Base-by-base conservation (phyloP, 2,329 filamentous ascomycete species). In the Phyllosticta citrichinensis region DNA sequence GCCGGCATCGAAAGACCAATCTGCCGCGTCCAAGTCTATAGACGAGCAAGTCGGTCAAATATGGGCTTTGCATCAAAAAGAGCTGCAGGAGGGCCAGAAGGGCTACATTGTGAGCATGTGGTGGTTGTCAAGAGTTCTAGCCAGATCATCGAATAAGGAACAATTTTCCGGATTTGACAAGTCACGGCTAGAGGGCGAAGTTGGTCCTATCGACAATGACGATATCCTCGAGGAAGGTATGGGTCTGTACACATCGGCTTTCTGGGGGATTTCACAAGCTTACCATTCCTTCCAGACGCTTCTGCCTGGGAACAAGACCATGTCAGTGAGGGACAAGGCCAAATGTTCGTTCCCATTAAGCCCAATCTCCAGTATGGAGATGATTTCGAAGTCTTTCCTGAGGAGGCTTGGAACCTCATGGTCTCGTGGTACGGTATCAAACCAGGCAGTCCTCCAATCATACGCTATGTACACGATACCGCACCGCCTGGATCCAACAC, bases 121-220 rank as follows among this genome's bases (percentile, higher is more conserved):
- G 62, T 97, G 94, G 94, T 80, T 97, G 35, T 80, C 82, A 61
- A 83, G 84, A 62, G 89, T 94, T 2, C 78, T 87, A 62, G 82
- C 87, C 24, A 80, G 89, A 60, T 83, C 83, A 56, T 79, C 82
- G 9, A 81, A 84, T n/a, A 73, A 19, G 54, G 57, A 61, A 56
- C 60, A 53, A 50, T 58, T 57, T 25, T 20, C 79, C 81, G 64
- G 80, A 83, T 57, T 77, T 75, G 77, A 81, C 63, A 88, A 88
- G 64, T 76, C 80, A n/a, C 81, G 81, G 10, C 70, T 79, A 11
- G 81, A 86, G 62, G 83, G 82, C 6, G 81, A 84, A 4, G 81
- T 94, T 61, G 91, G 91, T 1, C 88, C 89, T 0, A 83, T 97
- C 33, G 91, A 97, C 77, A 97, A 97, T 70, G 56, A 52, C 6